phyloP scores from a whole-genome alignment of 202 grass and related monocot genomes.

The Panicum hallii region DNA sequence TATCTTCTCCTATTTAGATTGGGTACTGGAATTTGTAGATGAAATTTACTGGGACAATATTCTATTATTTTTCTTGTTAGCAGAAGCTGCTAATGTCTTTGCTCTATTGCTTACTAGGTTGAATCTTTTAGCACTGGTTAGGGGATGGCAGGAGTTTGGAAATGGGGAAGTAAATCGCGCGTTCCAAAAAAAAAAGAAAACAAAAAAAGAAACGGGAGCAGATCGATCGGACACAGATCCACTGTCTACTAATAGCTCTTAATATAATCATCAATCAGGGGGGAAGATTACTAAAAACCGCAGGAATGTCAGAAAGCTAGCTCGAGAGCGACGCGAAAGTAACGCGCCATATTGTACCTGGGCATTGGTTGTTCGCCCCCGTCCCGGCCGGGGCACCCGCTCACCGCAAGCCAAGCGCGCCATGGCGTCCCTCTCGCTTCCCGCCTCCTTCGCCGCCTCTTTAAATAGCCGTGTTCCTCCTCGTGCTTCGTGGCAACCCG shows the following conservation, averaged over 20 bases:
- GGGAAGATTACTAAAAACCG: not conserved
- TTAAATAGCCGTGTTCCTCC: constrained; percentile 51
- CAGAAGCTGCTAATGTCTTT: not conserved
- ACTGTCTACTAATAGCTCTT: not conserved
- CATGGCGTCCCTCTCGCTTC: constrained; percentile 43
- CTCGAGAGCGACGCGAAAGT: constrained; percentile 26
- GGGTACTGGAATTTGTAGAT: not conserved
- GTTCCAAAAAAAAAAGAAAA: not conserved
- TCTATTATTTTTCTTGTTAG: not conserved
- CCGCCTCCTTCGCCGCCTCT: constrained; percentile 25
- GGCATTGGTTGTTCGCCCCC: constrained; percentile 26
- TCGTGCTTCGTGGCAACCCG: constrained; percentile 32
- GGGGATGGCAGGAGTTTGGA: not conserved
- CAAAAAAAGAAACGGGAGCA: not conserved
- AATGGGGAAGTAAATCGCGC: not conserved
- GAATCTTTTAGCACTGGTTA: not conserved
- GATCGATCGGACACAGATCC: not conserved
- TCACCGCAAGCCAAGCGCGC: constrained; percentile 46
- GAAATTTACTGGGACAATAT: no score
- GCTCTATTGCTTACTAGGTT: not conserved
- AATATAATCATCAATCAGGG: not conserved
- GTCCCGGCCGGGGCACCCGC: constrained; percentile 33
- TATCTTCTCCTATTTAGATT: not conserved
- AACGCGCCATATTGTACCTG: constrained; percentile 31
- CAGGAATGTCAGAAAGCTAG: not conserved